Percentiles rank a stretch among this genome's conserved stretches.
These are phyloP conservation scores for Kodamaea anthophila DNA, from an alignment of 1,139 yeast species.

Conservation along the genomic window DNA sequence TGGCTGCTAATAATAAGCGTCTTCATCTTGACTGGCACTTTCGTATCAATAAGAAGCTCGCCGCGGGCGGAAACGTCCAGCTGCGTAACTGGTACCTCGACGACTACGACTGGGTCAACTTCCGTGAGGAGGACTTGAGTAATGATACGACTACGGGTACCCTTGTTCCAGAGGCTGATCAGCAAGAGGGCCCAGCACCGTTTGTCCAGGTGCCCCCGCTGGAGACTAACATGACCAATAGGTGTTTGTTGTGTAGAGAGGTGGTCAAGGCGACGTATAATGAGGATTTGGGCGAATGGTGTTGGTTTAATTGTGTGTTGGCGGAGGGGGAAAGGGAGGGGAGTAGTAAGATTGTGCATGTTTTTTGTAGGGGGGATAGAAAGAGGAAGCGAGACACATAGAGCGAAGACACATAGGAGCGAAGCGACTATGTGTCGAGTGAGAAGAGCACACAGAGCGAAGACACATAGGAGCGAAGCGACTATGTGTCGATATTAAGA, in stretches of 20 bases:
- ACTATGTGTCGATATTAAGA: too few species aligned
- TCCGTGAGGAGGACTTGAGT: slow-evolving; percentile 47
- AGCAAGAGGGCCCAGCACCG: slow-evolving; percentile 16
- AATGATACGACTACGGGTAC: slow-evolving; percentile 22
- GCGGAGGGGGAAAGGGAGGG: slow-evolving; percentile 50
- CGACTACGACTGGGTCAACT: slow-evolving; percentile 67
- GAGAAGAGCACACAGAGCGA: too few species aligned
- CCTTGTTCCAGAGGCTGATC: slow-evolving; percentile 9
- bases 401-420: too few species aligned
- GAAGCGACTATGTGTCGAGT: too few species aligned
- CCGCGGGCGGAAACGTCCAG: slow-evolving; percentile 40
- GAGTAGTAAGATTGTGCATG: slow-evolving; percentile 60
- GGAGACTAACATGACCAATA: slow-evolving; percentile 58
- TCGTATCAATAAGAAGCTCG: slow-evolving; percentile 73
- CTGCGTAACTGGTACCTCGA: slow-evolving; percentile 80
- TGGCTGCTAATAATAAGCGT: slow-evolving; percentile 50
- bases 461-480: too few species aligned
- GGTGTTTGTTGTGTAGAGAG: slow-evolving; percentile 88
- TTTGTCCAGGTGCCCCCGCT: slow-evolving; percentile 69
- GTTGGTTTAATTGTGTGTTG: slow-evolving; percentile 77
- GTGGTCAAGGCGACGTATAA: slow-evolving; percentile 72
- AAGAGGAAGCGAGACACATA: slow-evolving; percentile 28
- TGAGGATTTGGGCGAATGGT: slow-evolving; percentile 93
- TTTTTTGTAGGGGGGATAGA: slow-evolving; percentile 48
- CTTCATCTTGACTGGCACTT: slow-evolving; percentile 94